phyloP scores from a whole-genome alignment of 2,329 filamentous ascomycete genomes.

The Pseudogymnoascus verrucosus region DNA sequence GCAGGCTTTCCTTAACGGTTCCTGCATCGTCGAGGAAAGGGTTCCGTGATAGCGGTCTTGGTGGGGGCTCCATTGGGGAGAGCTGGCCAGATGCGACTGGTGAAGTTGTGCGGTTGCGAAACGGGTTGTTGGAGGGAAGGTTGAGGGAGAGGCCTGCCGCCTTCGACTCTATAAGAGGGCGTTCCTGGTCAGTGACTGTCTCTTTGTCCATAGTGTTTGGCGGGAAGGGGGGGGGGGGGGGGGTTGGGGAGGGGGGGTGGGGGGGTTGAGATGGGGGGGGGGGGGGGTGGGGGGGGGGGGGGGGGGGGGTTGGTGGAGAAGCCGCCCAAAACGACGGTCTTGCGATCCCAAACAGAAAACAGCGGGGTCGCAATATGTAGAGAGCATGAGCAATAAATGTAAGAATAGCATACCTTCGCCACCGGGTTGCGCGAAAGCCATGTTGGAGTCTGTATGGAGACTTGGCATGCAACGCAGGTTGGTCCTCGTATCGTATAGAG shows the following conservation, averaged over 20 bases:
- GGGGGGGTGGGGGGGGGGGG: too few relatives aligned
- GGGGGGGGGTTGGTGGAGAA: background rate
- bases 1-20: conserved; percentile 10
- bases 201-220: background rate
- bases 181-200: background rate
- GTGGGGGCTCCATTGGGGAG: conserved; percentile 50
- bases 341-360: background rate
- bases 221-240: too few relatives aligned
- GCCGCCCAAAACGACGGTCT: background rate
- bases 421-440: conserved; percentile 1
- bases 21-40: conserved; percentile 61
- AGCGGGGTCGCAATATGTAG: conserved; percentile 3
- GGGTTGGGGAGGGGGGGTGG: too few relatives aligned
- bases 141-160: conserved; percentile 50
- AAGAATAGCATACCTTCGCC: conserved; percentile 3
- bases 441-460: background rate
- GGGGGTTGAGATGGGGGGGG: too few relatives aligned
- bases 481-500: background rate
- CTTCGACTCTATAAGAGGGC: background rate
- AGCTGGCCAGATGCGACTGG: conserved; percentile 40
- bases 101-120: conserved; percentile 63
- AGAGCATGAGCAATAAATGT: background rate
- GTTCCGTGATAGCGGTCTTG: conserved; percentile 61
- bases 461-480: background rate
- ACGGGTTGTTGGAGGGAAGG: conserved; percentile 70